Conservation (phyloP, 2,329 filamentous ascomycete genomes). For the Tolypocladium cylindrosporum region DNA sequence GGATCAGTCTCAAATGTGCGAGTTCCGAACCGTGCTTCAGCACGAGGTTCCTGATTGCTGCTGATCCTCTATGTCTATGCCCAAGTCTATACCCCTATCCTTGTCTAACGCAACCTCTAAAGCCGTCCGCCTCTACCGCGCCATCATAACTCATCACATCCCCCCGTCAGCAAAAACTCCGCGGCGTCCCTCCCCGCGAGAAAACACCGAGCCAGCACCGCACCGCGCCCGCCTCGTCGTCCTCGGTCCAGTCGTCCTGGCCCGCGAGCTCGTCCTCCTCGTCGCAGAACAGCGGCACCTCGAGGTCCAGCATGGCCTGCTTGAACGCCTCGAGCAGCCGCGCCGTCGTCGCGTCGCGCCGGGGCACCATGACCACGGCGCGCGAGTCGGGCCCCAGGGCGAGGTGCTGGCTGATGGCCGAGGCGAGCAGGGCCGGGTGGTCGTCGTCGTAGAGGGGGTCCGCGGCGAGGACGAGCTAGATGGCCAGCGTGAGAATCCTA, state of each 20-base stretch:
- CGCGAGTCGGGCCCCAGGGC: constrained; percentile 44
- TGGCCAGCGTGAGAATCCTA: background rate
- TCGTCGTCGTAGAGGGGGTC: constrained; percentile 81
- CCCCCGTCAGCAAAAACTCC: constrained; percentile 1
- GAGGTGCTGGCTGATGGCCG: constrained; percentile 61
- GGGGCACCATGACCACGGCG: constrained; percentile 71
- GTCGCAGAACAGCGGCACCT: constrained; percentile 35
- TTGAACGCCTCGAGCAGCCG: constrained; percentile 54
- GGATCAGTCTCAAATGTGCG: no score
- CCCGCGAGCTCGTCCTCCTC: constrained; percentile 55
- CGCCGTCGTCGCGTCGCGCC: constrained; percentile 58
- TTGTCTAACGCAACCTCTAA: background rate
- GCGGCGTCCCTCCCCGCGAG: constrained; percentile 19
- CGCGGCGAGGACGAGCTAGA: constrained; percentile 67
- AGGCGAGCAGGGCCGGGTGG: constrained; percentile 65
- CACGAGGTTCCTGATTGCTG: no score
- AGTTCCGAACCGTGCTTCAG: no score
- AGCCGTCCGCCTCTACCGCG: background rate
- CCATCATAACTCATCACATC: background rate
- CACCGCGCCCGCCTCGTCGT: constrained; percentile 37
- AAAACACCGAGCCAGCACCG: constrained; percentile 64
- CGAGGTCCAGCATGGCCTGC: constrained; percentile 45
- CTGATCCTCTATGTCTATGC: background rate
- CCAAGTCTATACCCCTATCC: background rate
- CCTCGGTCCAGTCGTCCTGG: constrained; percentile 62